A percentile compares a stretch with the other conserved stretches of the same genome.
Conservation (phyloP, 805 yeast genomes). For the Middelhovenomyces tepae region DNA sequence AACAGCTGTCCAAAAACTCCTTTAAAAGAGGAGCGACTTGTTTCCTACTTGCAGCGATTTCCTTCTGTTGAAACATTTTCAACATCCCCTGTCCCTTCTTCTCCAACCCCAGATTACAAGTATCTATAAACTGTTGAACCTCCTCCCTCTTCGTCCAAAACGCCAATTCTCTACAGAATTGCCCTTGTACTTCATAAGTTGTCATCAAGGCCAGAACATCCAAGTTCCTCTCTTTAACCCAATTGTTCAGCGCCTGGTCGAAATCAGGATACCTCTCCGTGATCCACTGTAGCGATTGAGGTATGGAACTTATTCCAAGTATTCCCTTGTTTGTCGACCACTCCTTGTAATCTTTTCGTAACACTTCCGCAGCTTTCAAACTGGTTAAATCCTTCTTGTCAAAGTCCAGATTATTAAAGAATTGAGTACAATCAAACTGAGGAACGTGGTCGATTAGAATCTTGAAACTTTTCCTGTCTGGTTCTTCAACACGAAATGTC, state of each 20-base stretch:
- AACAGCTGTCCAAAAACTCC: slow-evolving; percentile 13
- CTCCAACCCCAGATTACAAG: slow-evolving; percentile 22
- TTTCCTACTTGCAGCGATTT: slow-evolving; percentile 65
- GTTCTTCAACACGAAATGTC: slow-evolving; percentile 47
- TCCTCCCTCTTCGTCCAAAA: slow-evolving; percentile 18
- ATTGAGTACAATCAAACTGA: slow-evolving; percentile 16
- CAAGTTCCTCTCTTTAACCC: slow-evolving; percentile 27
- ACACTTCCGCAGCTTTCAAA: slow-evolving; percentile 48
- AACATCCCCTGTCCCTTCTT: slow-evolving; percentile 13
- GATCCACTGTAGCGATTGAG: slow-evolving; percentile 53
- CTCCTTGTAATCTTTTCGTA: slow-evolving; percentile 79
- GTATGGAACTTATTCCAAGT: slow-evolving; percentile 73
- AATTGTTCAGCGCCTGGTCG: slow-evolving; percentile 23
- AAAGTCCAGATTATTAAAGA: slow-evolving; percentile 29
- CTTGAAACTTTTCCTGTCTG: slow-evolving; percentile 43
- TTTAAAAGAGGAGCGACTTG: slow-evolving; percentile 67
- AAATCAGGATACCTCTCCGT: slow-evolving; percentile 22
- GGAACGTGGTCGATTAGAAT: slow-evolving; percentile 25
- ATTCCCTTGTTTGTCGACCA: slow-evolving; percentile 29
- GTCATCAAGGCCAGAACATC: slow-evolving; percentile 43
- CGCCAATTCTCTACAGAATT: slow-evolving; percentile 39
- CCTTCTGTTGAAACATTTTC: slow-evolving; percentile 38
- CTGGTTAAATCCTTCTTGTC: slow-evolving; percentile 61
- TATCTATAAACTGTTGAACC: slow-evolving; percentile 14
- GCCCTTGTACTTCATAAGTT: slow-evolving; percentile 28